Base-by-base conservation (phyloP, 1,284 basidiomycete species). In the Chondrostereum purpureum region DNA sequence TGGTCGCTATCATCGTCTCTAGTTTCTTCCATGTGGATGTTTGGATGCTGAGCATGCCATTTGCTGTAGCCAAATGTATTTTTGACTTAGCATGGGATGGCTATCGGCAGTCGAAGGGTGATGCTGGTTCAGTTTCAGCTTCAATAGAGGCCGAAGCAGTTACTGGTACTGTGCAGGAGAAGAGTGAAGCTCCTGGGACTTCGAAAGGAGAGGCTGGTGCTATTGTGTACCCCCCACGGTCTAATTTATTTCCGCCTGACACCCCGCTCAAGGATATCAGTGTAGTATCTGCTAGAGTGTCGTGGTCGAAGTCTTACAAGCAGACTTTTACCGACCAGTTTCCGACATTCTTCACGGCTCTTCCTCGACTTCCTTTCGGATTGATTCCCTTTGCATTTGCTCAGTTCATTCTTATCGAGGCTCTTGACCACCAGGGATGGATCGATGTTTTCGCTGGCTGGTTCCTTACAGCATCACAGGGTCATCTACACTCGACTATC, bases 371-470 rank as follows among this genome's bases (percentile, higher is more conserved):
- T 0, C 92, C 92, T 0, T 77, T 92, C 49, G 75, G 80, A 8
- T 77, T 98, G 5, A 69, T 97, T 8, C 92, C 92, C 0, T 98
- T 98, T 58, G 90, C 93, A 0, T 92, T 98, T 61, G 84, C 87
- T 4, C 92, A 96, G 69, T 98, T 98, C 67, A 92, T 98, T 55
- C 79, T 98, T 39, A 92, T 96, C 44, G 87, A 95, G 58, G 88
- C 78, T 0, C 73, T 98, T 5, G 75, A 81, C 3, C 75, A 83
- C 47, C 82, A 87, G 44, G 92, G 92, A n/a, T 98, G 95, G 91
- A 91, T 97, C 19, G 72, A 80, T 19, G 75, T 96, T 14, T 94
- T 96, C 60, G 83, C 83, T 0, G 56, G 58, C 4, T 95, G 92
- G 84, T 66, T 81, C n/a, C 60, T 69, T 21, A 67, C 58, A 44